Evolutionary conservation across 2,329 filamentous ascomycete genomes (phyloP), one percentile per base, ranked within the genome.

Genomic region (Blastomyces gilchristii): DNA sequence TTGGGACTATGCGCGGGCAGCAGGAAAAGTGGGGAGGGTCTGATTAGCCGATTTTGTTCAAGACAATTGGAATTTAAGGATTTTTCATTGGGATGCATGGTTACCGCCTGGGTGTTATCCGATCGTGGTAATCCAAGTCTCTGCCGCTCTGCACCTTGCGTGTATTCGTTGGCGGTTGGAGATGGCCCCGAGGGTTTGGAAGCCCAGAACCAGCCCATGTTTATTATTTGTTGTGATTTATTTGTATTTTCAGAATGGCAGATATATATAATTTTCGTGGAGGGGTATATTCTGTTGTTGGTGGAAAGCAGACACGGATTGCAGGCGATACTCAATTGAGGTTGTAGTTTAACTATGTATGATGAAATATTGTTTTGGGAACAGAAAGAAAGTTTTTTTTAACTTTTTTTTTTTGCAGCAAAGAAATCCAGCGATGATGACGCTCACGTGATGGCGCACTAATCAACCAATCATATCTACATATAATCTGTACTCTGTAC

Each of bases 121-220:
- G 37, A 14, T 49, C 18, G 43, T 22, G 22, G 73, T 65, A 72
- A 72, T 41, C 80, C 77, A 65, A 79, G 74, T 64, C 77, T 78
- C 28, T 56, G 28, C 7, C 34, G 70, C 80, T 81, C 65, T 81
- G 80, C 66, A 79, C 77, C 69, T 69, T 67, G 67, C 76, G 31
- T 31, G 28, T 18, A 34, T 58, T 58, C 56, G 18, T 39, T 72
- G 64, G 70, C 70, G 56, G 73, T 65, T 62, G 73, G 72, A 62
- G 78, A 68, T 22, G 45, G 43, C 16, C 16, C 5, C 62, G 75
- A 73, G 25, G 77, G 70, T 65, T 28, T 3, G 12, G 87, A 84
- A 76, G 85, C 84, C 86, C 86, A 88, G 70, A 88, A 88, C 85
- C 85, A 88, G 70, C 86, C 86, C 86, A 88, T 88, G 4, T 43